Base-by-base conservation (phyloP, 2,329 filamentous ascomycete genomes). In the Arthrobotrys pseudoclavata region DNA sequence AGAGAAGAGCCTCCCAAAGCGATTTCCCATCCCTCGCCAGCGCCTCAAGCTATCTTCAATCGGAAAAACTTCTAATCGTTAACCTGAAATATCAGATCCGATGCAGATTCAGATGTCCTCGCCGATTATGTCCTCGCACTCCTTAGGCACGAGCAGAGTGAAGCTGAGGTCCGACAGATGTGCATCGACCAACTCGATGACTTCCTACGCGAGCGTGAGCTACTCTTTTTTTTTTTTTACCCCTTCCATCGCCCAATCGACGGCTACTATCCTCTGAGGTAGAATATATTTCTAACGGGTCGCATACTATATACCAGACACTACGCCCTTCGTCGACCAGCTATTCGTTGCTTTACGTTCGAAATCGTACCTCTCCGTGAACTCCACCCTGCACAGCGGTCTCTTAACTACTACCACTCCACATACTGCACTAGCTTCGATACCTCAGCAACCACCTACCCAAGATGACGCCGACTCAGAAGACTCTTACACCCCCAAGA, bases 91-190 rank as follows among this genome's bases (percentile, higher is more conserved):
- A 45, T 29, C 79, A 93, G 91, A 66, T 92, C 91, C 29, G 92
- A 94, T 81, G 92, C 91, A 62, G 92, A 96, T 82, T 88, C 90
- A 34, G 92, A 94, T 81, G 91, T 95, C 4, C 89, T 96, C 2
- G 92, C 92, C 55, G 92, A 96, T 81, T 96, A 94, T 82, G 91
- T 95, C n/a, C 86, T 94, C 78, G 92, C 91, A 5, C 87, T 96
- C 20, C 85, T 95, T 53, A 88, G 89, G 68, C 90, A 91, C 78
- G 91, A 93, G 79, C 91, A 90, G 78, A 86, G 89, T 62, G 85
- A 87, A 47, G 86, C 87, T n/a, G 86, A 88, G 20, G 89, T 94
- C 67, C 88, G 89, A 81, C 85, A 87, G 80, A 88, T 91, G 63
- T 93, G 91, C 83, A 87, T 92, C 82, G 86, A 88, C 66, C 91